Conservation (phyloP, 1,284 basidiomycete species). For the Ceratorhiza oryzae-sativae region DNA sequence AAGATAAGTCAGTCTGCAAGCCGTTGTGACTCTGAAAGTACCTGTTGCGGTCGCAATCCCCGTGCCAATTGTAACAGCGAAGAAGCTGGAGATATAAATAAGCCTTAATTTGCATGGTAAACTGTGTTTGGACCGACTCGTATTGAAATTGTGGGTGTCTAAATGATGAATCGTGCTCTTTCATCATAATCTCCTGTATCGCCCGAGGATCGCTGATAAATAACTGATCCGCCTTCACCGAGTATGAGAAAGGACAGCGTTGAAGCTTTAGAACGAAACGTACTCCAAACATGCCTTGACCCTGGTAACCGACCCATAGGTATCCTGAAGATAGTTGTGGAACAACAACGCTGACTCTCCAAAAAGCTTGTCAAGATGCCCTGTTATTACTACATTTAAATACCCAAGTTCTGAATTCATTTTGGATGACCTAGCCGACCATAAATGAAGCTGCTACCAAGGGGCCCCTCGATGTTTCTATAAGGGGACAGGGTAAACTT, state of each 20-base stretch:
- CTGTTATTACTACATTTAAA: not conserved
- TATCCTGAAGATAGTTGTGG: conserved; percentile 21
- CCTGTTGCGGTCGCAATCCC: not conserved
- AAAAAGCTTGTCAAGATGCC: not conserved
- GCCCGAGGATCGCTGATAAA: conserved; percentile 12
- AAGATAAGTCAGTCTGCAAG: not conserved
- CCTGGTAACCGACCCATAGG: conserved; percentile 8
- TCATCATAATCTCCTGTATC: conserved; percentile 25
- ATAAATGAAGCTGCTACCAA: not conserved
- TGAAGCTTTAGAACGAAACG: not conserved
- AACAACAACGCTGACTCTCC: not conserved
- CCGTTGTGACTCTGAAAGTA: not conserved
- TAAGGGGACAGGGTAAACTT: not conserved
- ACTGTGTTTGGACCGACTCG: not conserved
- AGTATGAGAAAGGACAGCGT: not conserved
- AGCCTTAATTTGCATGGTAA: not conserved
- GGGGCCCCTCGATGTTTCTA: not conserved
- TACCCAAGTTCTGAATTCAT: not conserved
- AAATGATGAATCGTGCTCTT: conserved; percentile 13
- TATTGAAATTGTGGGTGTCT: not conserved
- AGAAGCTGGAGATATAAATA: not conserved
- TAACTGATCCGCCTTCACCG: not conserved
- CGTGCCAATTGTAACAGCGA: not conserved
- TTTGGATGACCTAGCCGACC: not conserved
- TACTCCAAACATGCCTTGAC: conserved; percentile 15